Evolutionary conservation across 306 rosid genomes (phyloP).

Genomic region (Fragaria ananassa): DNA sequence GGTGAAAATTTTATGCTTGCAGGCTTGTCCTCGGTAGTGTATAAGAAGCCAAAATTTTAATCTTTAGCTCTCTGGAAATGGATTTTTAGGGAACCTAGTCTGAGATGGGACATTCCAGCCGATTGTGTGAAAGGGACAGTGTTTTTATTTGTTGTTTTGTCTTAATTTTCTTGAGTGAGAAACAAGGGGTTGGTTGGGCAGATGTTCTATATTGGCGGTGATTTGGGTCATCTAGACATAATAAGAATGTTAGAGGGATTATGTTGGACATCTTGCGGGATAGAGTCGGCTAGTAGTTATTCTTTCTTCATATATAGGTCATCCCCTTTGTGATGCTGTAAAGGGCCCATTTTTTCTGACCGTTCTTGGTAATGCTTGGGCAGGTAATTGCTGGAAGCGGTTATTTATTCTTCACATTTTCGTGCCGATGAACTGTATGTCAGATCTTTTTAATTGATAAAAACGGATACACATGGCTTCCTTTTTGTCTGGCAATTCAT

Average conservation of each 20-base stretch:
- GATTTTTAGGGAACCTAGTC: background rate
- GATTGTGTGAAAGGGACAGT: background rate
- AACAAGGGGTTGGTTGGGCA: background rate
- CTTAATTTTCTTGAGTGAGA: background rate
- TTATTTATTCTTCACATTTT: background rate
- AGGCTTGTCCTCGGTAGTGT: background rate
- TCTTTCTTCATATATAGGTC: background rate
- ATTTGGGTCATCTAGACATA: background rate
- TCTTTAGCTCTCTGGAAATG: background rate
- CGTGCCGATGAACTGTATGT: background rate
- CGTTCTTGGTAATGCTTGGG: background rate
- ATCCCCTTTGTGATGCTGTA: background rate
- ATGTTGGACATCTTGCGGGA: background rate
- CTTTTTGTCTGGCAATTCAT: slow-evolving; percentile 35
- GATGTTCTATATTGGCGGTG: background rate
- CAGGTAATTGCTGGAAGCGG: slow-evolving; percentile 17
- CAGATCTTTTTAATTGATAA: background rate
- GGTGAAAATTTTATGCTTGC: background rate
- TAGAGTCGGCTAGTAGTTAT: background rate
- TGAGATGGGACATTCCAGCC: too few species aligned
- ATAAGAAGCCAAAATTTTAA: background rate
- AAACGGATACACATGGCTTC: slow-evolving; percentile 40
- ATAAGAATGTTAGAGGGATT: background rate
- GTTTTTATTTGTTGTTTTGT: background rate
- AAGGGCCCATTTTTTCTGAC: slow-evolving; percentile 7